Evolutionary conservation across 2,329 filamentous ascomycete species (phyloP), one percentile per base, ranked within the genome.

Genomic region (Coleophoma crateriformis): DNA sequence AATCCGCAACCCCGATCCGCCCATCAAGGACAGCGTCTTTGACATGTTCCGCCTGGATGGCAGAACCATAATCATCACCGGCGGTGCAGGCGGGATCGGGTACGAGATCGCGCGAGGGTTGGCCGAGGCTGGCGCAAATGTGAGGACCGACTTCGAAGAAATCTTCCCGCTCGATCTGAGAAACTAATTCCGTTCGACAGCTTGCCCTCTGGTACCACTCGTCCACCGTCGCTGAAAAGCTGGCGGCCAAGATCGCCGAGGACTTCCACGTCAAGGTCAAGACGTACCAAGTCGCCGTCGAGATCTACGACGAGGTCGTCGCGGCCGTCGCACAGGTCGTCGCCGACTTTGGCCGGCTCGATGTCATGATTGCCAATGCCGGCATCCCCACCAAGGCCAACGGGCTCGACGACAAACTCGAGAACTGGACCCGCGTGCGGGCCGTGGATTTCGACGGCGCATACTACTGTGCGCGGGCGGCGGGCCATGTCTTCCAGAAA

Each of bases 381-480:
- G 85, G 86, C 89, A 54, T 85, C 85, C 57, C 67, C 88, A 84
- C 67, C 88, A 89, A 76, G 85, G 61, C 67, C 7, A 59, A 68
- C 1, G 68, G 67, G 10, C 52, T 67, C 5, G 68, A 71, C 20
- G 70, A 88, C 72, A 84, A 85, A 68, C 85, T 85, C 42, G 85
- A 89, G 74, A 80, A 75, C 32, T 89, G 89, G 71, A 79, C 86
- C 64, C 74, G 78, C n/a, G 79, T 83, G 64, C 86, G 85, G 75
- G 85, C 89, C 67, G 88, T 90, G 72, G 90, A 90, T 75, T 72
- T 90, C 32, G 88, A 81, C 4, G 86, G 87, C 48, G 84, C 83
- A 6, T 90, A 90, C 76, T 73, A 88, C 56, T 82, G 87, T 73
- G 77, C 84, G 15, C 84, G 88, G 71, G 72, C 82, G 13, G 80